phyloP scores from a whole-genome alignment of 2,329 filamentous ascomycete species.

The Monosporascus sp. region DNA sequence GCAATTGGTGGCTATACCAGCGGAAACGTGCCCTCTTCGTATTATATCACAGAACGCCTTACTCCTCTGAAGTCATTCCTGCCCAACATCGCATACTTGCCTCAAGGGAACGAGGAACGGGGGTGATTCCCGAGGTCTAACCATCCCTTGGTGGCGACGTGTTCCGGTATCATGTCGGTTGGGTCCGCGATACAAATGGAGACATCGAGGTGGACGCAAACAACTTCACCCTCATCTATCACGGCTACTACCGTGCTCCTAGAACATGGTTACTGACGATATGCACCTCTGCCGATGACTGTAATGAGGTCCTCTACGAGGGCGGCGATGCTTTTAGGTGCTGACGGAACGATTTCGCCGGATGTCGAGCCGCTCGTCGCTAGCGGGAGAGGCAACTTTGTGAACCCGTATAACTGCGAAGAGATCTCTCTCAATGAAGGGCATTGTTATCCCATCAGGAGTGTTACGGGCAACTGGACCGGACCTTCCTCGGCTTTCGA shows the following conservation, averaged over 20 bases:
- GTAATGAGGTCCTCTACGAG: slow-evolving; percentile 1
- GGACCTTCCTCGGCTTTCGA: neutral
- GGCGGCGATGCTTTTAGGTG: neutral
- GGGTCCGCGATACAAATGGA: slow-evolving; percentile 1
- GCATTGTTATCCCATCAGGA: neutral
- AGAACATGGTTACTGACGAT: neutral
- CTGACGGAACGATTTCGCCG: neutral
- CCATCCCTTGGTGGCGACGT: neutral
- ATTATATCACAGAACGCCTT: slow-evolving; percentile 2
- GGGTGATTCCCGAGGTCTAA: neutral
- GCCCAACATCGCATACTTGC: slow-evolving; percentile 1
- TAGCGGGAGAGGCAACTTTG: neutral
- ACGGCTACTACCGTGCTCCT: slow-evolving; percentile 1
- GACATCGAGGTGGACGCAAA: slow-evolving; percentile 1
- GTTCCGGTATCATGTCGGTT: neutral
- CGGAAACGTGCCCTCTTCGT: slow-evolving; percentile 1
- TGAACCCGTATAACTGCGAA: neutral
- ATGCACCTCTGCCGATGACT: slow-evolving; percentile 1
- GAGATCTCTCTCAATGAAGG: neutral
- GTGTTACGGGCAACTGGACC: slow-evolving; percentile 1
- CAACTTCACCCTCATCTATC: slow-evolving; percentile 2
- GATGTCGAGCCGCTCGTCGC: neutral
- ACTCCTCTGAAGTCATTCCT: neutral
- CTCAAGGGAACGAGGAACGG: neutral
- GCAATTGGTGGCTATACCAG: neutral